Percentiles rank a stretch among this genome's conserved stretches.
Conservation (phyloP, 2,329 filamentous ascomycete genomes). For the Penicillium sp. region DNA sequence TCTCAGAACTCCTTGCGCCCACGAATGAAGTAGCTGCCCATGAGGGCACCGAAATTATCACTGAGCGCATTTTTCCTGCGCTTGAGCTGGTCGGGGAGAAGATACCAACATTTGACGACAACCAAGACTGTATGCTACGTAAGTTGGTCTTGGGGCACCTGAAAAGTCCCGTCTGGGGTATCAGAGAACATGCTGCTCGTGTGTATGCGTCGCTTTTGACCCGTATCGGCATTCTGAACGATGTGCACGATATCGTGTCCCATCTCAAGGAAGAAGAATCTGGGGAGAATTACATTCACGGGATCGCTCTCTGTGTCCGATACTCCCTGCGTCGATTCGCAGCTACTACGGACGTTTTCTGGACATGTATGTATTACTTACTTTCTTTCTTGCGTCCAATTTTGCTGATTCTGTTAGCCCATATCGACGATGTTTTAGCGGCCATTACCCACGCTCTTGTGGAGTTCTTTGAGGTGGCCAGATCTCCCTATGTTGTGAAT, state of each 20-base stretch:
- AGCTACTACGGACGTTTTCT: conserved; percentile 32
- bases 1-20: conserved; percentile 36
- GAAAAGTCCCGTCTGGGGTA: conserved; percentile 46
- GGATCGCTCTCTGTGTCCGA: conserved; percentile 39
- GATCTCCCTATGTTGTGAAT: conserved; percentile 37
- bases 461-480: conserved; percentile 27
- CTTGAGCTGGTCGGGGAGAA: conserved; percentile 48
- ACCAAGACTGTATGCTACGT: conserved; percentile 34
- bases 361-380: conserved; percentile 31
- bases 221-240: conserved; percentile 31
- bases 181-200: conserved; percentile 47
- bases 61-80: conserved; percentile 46
- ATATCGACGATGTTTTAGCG: conserved; percentile 25
- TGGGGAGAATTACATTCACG: conserved; percentile 44
- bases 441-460: conserved; percentile 28
- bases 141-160: conserved; percentile 38
- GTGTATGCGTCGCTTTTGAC: conserved; percentile 42
- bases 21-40: conserved; percentile 18
- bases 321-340: conserved; percentile 40
- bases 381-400: too few relatives aligned
- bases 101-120: conserved; percentile 34
- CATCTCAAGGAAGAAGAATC: conserved; percentile 14
- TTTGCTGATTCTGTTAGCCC: conserved; percentile 28
- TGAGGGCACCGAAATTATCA: conserved; percentile 35
- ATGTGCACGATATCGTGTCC: conserved; percentile 27